A percentile compares a stretch with the other conserved stretches of the same genome.
Conservation (phyloP, 345 rosid species). For the Alliaria petiolata region DNA sequence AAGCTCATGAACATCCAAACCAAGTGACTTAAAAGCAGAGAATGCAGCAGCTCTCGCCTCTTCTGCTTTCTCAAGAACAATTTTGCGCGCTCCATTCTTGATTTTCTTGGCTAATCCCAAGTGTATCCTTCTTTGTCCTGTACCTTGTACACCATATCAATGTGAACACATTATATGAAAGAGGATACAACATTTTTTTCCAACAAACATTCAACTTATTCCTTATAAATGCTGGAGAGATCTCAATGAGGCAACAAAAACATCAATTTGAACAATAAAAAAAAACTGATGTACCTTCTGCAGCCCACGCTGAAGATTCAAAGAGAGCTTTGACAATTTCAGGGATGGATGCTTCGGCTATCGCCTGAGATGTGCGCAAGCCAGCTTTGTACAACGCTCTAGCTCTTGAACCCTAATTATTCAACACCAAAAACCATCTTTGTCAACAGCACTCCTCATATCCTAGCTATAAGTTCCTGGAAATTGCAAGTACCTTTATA, state of each 20-base stretch:
- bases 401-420: conserved; percentile 86
- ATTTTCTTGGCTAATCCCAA: conserved; percentile 92
- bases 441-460: conserved; percentile 11
- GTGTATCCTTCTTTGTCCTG: conserved; percentile 73
- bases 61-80: conserved; percentile 97
- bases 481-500: conserved; percentile 59
- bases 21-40: conserved; percentile 86
- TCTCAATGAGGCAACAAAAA: conserved; percentile 7
- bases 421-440: conserved; percentile 7
- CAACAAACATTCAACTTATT: neutral
- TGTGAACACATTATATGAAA: conserved; percentile 18
- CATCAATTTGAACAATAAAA: neutral
- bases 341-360: conserved; percentile 88
- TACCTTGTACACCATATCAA: conserved; percentile 41
- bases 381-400: conserved; percentile 96
- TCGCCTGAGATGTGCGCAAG: conserved; percentile 80
- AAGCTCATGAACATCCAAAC: conserved; percentile 63
- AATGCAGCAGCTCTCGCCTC: conserved; percentile 94
- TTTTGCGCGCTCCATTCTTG: conserved; percentile 88
- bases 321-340: conserved; percentile 89
- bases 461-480: conserved; percentile 5
- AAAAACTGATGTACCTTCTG: conserved; percentile 51
- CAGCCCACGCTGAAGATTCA: conserved; percentile 81
- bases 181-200: neutral
- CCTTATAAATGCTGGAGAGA: conserved; percentile 7